A percentile compares a stretch with the other conserved stretches of the same genome.
phyloP scores from a whole-genome alignment of 2,329 filamentous ascomycete species.

The Clonostachys sp. region DNA sequence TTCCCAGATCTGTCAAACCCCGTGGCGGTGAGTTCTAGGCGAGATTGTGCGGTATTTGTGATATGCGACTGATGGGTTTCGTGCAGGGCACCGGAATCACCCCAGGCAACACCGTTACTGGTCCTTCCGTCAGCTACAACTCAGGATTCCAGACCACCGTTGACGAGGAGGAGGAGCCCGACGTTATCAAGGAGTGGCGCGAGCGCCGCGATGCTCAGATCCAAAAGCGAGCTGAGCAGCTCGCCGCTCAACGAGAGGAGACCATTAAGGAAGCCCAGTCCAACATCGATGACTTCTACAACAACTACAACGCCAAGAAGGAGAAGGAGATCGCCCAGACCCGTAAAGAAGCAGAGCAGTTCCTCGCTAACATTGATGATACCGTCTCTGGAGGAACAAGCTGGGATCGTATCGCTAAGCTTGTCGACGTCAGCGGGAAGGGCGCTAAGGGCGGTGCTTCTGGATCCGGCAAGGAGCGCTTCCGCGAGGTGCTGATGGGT shows the following conservation, averaged over 20 bases:
- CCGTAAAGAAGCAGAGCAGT: conserved; percentile 87
- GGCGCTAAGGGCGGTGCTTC: conserved; percentile 79
- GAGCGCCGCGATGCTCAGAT: conserved; percentile 81
- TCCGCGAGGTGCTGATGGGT: conserved; percentile 83
- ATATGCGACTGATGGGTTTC: neutral
- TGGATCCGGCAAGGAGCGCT: conserved; percentile 92
- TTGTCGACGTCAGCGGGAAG: conserved; percentile 97
- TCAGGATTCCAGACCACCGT: conserved; percentile 55
- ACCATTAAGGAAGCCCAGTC: conserved; percentile 86
- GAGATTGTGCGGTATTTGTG: neutral
- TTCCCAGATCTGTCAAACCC: conserved; percentile 71
- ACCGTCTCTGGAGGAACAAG: conserved; percentile 92
- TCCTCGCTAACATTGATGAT: conserved; percentile 83
- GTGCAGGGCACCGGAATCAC: conserved; percentile 20
- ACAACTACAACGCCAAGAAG: conserved; percentile 98
- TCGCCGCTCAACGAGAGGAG: conserved; percentile 74
- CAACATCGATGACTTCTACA: conserved; percentile 98
- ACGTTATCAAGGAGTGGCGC: conserved; percentile 89
- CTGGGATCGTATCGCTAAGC: conserved; percentile 97
- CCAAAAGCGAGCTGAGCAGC: conserved; percentile 79
- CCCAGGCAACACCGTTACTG: conserved; percentile 57
- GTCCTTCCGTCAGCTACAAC: conserved; percentile 59
- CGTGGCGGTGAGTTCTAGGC: conserved; percentile 19
- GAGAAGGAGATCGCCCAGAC: conserved; percentile 90
- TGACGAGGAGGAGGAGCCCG: conserved; percentile 75